These are phyloP conservation scores for Trichosanthes cucumerina DNA, from an alignment of 306 rosid genomes.

Conservation along the genomic window DNA sequence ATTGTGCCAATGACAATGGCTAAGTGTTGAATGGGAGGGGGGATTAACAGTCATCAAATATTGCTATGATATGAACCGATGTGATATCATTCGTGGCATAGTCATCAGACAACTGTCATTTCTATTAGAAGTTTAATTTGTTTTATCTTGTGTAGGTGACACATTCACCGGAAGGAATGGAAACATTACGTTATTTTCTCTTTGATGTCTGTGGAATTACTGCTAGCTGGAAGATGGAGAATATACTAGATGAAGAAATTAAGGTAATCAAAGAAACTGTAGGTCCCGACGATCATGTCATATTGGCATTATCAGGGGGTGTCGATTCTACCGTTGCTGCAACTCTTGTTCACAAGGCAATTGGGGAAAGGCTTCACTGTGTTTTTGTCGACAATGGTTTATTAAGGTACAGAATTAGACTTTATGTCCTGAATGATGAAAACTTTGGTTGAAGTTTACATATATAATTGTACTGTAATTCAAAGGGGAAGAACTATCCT, in stretches of 20 bases:
- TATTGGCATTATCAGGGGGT: slow-evolving; percentile 92
- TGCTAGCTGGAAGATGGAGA: slow-evolving; percentile 86
- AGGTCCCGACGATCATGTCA: slow-evolving; percentile 57
- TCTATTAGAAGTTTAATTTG: not conserved
- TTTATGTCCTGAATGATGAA: not conserved
- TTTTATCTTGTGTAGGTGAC: slow-evolving; percentile 55
- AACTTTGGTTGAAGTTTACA: not conserved
- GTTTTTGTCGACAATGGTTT: slow-evolving; percentile 90
- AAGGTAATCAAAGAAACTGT: slow-evolving; percentile 52
- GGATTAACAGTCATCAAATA: not conserved
- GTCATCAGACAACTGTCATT: not conserved
- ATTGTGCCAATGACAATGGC: not conserved
- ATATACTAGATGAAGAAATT: slow-evolving; percentile 70
- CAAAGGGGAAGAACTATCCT: not conserved
- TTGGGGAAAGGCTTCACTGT: slow-evolving; percentile 91
- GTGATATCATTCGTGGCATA: not conserved
- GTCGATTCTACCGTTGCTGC: slow-evolving; percentile 98
- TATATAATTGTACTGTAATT: not conserved
- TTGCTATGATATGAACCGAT: not conserved
- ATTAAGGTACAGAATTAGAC: slow-evolving; percentile 44
- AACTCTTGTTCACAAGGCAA: slow-evolving; percentile 82
- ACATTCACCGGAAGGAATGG: slow-evolving; percentile 86
- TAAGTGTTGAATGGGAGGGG: not conserved
- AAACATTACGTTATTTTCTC: slow-evolving; percentile 51
- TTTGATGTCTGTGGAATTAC: slow-evolving; percentile 60